Percentiles rank a stretch among this genome's conserved stretches.
Evolutionary conservation across 2,329 filamentous ascomycete genomes (phyloP).

Genomic region (Microdochium nivale): DNA sequence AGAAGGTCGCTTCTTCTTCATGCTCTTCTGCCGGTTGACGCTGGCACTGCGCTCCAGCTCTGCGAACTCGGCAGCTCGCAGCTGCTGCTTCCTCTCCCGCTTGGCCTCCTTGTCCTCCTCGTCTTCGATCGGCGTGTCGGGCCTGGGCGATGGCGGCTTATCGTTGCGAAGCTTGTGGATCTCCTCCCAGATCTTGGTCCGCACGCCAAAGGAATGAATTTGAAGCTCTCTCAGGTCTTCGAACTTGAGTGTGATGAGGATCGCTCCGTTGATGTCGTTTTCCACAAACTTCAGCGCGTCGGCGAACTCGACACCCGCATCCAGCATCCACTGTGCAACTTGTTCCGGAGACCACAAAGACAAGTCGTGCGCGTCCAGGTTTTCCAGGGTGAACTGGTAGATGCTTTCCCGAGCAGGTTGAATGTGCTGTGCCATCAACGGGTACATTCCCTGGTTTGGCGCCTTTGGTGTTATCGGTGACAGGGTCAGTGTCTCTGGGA

Average conservation of each 20-base stretch:
- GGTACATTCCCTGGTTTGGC: slow-evolving; percentile 24
- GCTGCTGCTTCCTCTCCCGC: slow-evolving; percentile 33
- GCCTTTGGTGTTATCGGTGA: slow-evolving; percentile 67
- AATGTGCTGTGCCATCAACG: slow-evolving; percentile 27
- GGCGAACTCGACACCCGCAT: slow-evolving; percentile 67
- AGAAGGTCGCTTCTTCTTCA: slow-evolving; percentile 26
- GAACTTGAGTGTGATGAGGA: slow-evolving; percentile 84
- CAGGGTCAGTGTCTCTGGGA: slow-evolving; percentile 52
- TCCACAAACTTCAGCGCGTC: slow-evolving; percentile 78
- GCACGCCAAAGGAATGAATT: slow-evolving; percentile 73
- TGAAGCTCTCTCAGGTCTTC: slow-evolving; percentile 78
- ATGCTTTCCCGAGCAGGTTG: slow-evolving; percentile 30
- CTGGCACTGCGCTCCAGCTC: slow-evolving; percentile 14
- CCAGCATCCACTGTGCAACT: slow-evolving; percentile 80
- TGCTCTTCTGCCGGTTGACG: slow-evolving; percentile 27
- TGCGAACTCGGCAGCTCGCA: slow-evolving; percentile 14
- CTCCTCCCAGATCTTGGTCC: slow-evolving; percentile 72
- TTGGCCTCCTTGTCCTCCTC: slow-evolving; percentile 41
- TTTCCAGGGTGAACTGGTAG: slow-evolving; percentile 47
- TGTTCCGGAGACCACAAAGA: slow-evolving; percentile 64
- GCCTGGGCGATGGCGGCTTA: slow-evolving; percentile 39
- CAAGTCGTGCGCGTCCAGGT: slow-evolving; percentile 52
- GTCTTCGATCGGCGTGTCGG: slow-evolving; percentile 55
- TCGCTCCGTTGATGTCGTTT: slow-evolving; percentile 85
- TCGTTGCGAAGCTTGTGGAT: slow-evolving; percentile 60